Base-by-base conservation (phyloP, 176 grass and related monocot species). In the Carex myosuroides region DNA sequence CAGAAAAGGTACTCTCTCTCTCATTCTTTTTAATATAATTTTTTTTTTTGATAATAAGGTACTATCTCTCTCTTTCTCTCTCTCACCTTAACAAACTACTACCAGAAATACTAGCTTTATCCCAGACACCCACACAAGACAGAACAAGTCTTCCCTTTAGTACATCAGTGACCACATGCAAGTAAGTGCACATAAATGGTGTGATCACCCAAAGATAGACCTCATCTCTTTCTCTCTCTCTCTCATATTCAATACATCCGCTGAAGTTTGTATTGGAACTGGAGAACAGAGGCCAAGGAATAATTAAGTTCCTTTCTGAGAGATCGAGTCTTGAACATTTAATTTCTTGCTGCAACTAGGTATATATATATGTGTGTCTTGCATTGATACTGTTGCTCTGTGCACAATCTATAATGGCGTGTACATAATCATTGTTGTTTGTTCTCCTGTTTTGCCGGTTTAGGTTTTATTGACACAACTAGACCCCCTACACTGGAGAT, bases 401-500 rank as follows among this genome's bases (percentile, higher is more conserved):
- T 44, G 12, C 14, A 81, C 58, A 59, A 55, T 17, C 20, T 42
- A 63, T 60, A 81, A 81, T 42, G 33, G 37, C 68, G 17, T 50
- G 42, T 4, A 73, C 70, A 50, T 91, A 84, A 87, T 85, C 53
- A 91, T 89, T 93, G 78, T 54, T 86, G 57, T 44, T n/a, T n/a
- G n/a, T n/a, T n/a, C n/a, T n/a, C n/a, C n/a, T n/a, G n/a, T n/a
- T n/a, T n/a, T n/a, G n/a, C n/a, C n/a, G n/a, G n/a, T n/a, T 46
- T 44, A 88, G 86, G 59, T 67, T 84, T 64, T 88, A 41, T 57
- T 41, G 61, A 69, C 64, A 85, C 90, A 79, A 70, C 24, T 24
- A 92, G 88, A 72, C 94, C 94, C 66, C 84, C 90, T 77, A 97
- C 90, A 78, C 94, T 97, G 67, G 94, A 94, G 79, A 97, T 97